A percentile compares a stretch with the other conserved stretches of the same genome.
These are phyloP conservation scores for Volvariella surrecta DNA, from an alignment of 1,284 basidiomycete species.

Conservation along the genomic window DNA sequence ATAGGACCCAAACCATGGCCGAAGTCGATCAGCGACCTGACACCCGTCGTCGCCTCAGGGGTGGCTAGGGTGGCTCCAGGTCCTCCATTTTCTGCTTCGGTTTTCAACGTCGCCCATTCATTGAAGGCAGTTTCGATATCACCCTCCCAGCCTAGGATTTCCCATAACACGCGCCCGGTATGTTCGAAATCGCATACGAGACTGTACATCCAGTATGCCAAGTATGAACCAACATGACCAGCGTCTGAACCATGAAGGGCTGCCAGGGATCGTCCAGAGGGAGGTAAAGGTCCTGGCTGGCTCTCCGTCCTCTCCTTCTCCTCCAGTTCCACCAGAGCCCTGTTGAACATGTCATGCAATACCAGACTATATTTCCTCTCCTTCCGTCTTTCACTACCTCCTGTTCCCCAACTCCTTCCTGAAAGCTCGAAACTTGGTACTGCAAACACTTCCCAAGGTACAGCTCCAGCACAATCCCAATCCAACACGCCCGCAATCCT, in stretches of 20 bases:
- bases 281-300: conserved; percentile 4
- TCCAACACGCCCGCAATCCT: conserved; percentile 29
- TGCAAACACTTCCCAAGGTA: conserved; percentile 31
- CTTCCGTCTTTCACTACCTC: conserved; percentile 5
- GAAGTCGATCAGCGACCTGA: no score
- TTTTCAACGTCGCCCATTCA: neutral
- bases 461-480: conserved; percentile 31
- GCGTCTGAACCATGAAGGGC: conserved; percentile 27
- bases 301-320: conserved; percentile 3
- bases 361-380: conserved; percentile 8
- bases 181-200: conserved; percentile 30
- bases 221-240: conserved; percentile 28
- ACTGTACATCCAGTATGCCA: conserved; percentile 31
- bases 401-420: conserved; percentile 22
- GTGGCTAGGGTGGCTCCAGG: no score
- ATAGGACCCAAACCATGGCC: no score
- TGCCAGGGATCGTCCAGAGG: conserved; percentile 25
- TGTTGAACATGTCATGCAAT: conserved; percentile 12
- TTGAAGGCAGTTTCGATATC: neutral
- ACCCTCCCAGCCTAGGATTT: neutral
- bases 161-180: conserved; percentile 23
- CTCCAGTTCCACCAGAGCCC: conserved; percentile 11
- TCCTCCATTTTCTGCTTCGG: no score
- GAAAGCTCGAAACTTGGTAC: conserved; percentile 30
- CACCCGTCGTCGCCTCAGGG: no score